These are phyloP conservation scores for Neolecta irregularis DNA, from an alignment of 1,139 yeast species.

Conservation along the genomic window DNA sequence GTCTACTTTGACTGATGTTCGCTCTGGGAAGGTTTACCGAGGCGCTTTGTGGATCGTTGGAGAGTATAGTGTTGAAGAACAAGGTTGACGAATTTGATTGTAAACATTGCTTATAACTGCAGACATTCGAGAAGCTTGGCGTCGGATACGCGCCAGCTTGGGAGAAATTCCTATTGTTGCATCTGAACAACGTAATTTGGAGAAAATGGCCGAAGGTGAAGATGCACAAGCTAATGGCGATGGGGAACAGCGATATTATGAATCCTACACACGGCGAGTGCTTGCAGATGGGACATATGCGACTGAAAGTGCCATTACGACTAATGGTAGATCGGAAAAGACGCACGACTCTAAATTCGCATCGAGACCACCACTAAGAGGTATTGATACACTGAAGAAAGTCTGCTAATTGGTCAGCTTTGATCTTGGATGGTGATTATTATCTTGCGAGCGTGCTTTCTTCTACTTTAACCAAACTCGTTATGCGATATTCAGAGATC, in stretches of 20 bases:
- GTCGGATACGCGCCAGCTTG: constrained; percentile 59
- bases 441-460: constrained; percentile 81
- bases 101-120: constrained; percentile 34
- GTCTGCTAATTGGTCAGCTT: constrained; percentile 16
- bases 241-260: constrained; percentile 16
- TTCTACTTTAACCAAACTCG: constrained; percentile 76
- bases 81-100: background rate
- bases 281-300: constrained; percentile 98
- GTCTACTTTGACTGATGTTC: constrained; percentile 46
- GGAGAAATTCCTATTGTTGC: constrained; percentile 88
- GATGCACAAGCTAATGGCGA: constrained; percentile 21
- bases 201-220: constrained; percentile 20
- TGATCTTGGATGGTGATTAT: constrained; percentile 75
- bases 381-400: no score
- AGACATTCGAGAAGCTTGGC: constrained; percentile 77
- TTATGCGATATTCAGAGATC: constrained; percentile 55
- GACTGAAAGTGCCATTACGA: constrained; percentile 73
- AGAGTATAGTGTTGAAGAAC: constrained; percentile 44
- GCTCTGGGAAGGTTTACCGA: constrained; percentile 80
- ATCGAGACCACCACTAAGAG: constrained; percentile 66
- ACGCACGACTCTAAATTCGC: constrained; percentile 24
- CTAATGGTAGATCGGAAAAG: constrained; percentile 19
- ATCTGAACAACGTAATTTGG: constrained; percentile 40
- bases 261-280: constrained; percentile 45
- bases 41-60: constrained; percentile 95